These are phyloP conservation scores for Cladosporium sp. DNA, from an alignment of 2,329 filamentous ascomycete species.

Conservation along the genomic window DNA sequence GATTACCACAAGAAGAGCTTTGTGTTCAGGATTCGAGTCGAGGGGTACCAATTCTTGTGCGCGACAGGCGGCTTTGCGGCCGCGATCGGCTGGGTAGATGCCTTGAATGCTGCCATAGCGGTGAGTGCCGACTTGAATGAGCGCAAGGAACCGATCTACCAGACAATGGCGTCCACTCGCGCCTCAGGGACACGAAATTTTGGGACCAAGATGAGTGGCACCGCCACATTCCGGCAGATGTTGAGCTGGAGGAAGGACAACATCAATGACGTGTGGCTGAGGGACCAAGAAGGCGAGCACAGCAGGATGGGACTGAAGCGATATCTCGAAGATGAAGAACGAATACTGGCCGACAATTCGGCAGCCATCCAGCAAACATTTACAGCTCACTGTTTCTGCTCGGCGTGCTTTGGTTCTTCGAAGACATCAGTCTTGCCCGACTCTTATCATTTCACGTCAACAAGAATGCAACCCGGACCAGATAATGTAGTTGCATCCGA, in stretches of 20 bases:
- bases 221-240: background rate
- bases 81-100: slow-evolving; percentile 11
- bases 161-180: slow-evolving; percentile 1
- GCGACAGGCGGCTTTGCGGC: slow-evolving; percentile 2
- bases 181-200: background rate
- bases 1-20: slow-evolving; percentile 8
- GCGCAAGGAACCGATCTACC: slow-evolving; percentile 1
- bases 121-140: slow-evolving; percentile 9
- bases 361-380: background rate
- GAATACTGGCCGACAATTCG: background rate
- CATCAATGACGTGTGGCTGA: background rate
- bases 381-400: background rate
- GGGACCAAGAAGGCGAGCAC: background rate
- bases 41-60: slow-evolving; percentile 12
- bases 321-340: background rate
- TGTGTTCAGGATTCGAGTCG: slow-evolving; percentile 13
- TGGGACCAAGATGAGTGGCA: background rate
- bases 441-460: background rate
- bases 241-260: background rate
- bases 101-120: slow-evolving; percentile 11
- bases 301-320: background rate
- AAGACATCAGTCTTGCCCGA: background rate
- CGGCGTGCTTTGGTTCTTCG: background rate
- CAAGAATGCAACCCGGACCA: background rate
- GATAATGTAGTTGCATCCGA: background rate